These are phyloP conservation scores for Lithospermum erythrorhizon DNA, from an alignment of 257 asterid genomes.

Conservation along the genomic window DNA sequence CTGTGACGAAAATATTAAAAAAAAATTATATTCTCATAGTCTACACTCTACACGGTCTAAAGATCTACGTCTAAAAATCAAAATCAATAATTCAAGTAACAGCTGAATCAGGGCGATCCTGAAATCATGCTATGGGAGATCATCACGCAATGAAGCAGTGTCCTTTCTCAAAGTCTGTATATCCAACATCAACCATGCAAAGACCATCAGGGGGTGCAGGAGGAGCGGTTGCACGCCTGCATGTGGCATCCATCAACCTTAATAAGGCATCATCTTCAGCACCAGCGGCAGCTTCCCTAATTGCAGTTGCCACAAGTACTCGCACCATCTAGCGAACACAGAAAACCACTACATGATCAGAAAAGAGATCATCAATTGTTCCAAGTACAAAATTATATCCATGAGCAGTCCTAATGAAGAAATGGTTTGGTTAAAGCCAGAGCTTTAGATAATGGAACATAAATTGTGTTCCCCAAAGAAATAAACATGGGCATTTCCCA, in stretches of 20 bases:
- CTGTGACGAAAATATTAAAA: too few relatives aligned
- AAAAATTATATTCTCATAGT: too few relatives aligned
- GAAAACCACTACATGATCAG: slow-evolving; percentile 1
- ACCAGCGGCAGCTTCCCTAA: slow-evolving; percentile 96
- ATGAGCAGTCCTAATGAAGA: background rate
- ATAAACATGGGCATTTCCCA: background rate
- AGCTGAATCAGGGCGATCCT: too few relatives aligned
- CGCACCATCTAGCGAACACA: slow-evolving; percentile 68
- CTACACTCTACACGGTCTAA: too few relatives aligned
- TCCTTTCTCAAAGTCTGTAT: slow-evolving; percentile 45
- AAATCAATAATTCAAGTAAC: too few relatives aligned
- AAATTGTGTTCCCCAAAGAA: too few relatives aligned
- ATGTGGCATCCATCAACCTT: slow-evolving; percentile 83
- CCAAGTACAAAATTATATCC: background rate
- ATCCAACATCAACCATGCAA: slow-evolving; percentile 85
- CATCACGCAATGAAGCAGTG: slow-evolving; percentile 51
- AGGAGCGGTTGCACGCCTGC: slow-evolving; percentile 95
- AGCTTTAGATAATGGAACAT: too few relatives aligned
- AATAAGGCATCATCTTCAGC: slow-evolving; percentile 70
- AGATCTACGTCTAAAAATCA: too few relatives aligned
- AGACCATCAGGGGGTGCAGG: slow-evolving; percentile 98
- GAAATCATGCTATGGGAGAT: too few relatives aligned
- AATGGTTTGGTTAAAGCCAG: background rate
- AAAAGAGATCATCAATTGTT: background rate
- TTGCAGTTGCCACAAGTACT: slow-evolving; percentile 84